Evolutionary conservation across 441 rosid species (phyloP), one percentile per base, ranked within the genome.

Genomic region (Metrosideros polymorpha): DNA sequence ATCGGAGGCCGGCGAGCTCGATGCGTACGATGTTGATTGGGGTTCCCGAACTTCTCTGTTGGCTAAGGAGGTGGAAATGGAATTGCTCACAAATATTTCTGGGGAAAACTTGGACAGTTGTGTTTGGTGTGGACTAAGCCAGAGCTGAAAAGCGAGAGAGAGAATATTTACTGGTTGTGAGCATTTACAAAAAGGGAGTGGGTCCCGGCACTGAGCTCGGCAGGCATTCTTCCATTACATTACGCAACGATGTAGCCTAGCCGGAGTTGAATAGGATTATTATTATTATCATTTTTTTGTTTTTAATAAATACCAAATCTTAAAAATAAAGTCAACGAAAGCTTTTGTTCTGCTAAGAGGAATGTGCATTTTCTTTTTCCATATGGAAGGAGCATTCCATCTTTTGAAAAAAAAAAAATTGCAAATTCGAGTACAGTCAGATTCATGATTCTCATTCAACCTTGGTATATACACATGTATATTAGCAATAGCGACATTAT

Each of bases 1-100:
- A 85, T 85, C 52, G 52, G 56, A n/a, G 7, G 61, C 42, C 87
- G 50, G 42, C 51, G 75, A 85, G 50, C 53, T 76, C 83, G 87
- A 85, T 85, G 83, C 12, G 49, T 24, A 8, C 83, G 83, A 77
- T n/a, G 83, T 27, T 71, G n/a, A n/a, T 12, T n/a, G 29, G 6
- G 56, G 55, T 43, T 42, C 22, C n/a, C 47, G 6, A 71, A 71
- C n/a, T 71, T 39, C 79, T 24, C 79, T 12, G 79, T 22, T 22
- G 79, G n/a, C 47, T 42, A 0, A 22, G 15, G 47, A 12, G 39
- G n/a, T 12, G 79, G 47, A 10, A 63, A 32, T 52, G 55, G 24
- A 52, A 52, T 18, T 18, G 4, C 18, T 32, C 8, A 32, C 76
- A 18, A 18, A 32, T 8, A 6, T 4, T 32, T 0, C 0, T 18